phyloP scores from a whole-genome alignment of 129 eudicot species.

The Chrysanthemum lavandulifolium region DNA sequence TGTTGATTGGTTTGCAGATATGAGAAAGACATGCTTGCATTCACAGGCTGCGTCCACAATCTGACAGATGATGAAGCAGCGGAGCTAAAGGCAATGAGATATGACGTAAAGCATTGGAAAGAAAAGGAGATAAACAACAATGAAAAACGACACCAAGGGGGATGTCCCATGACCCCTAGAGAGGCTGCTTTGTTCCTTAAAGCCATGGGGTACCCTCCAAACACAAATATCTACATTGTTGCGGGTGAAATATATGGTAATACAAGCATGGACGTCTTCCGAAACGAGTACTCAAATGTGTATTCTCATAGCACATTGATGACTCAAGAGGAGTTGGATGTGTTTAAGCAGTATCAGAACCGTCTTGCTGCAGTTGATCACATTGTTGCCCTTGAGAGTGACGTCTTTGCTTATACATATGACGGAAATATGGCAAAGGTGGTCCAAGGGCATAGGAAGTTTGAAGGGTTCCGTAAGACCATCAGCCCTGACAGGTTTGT shows the following conservation, averaged over 20 bases:
- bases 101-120: constrained; percentile 81
- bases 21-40: constrained; percentile 91
- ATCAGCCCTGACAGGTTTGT: constrained; percentile 61
- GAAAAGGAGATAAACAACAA: constrained; percentile 81
- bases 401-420: constrained; percentile 80
- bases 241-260: constrained; percentile 85
- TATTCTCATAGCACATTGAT: constrained; percentile 70
- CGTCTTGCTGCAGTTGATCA: constrained; percentile 94
- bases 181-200: constrained; percentile 88
- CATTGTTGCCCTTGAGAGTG: constrained; percentile 85
- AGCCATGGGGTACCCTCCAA: constrained; percentile 84
- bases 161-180: constrained; percentile 93
- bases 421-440: constrained; percentile 99
- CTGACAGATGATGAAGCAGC: constrained; percentile 53
- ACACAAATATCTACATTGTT: constrained; percentile 73
- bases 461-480: constrained; percentile 85
- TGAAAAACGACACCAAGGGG: constrained; percentile 66
- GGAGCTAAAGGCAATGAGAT: constrained; percentile 78
- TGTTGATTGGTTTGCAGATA: constrained; percentile 37
- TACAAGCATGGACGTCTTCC: constrained; percentile 63
- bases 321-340: constrained; percentile 54
- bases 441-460: constrained; percentile 90
- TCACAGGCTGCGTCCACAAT: constrained; percentile 93
- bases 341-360: constrained; percentile 60
- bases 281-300: constrained; percentile 63